These are phyloP conservation scores for Piper betle DNA, from an alignment of 164 flowering plant species.

Conservation along the genomic window DNA sequence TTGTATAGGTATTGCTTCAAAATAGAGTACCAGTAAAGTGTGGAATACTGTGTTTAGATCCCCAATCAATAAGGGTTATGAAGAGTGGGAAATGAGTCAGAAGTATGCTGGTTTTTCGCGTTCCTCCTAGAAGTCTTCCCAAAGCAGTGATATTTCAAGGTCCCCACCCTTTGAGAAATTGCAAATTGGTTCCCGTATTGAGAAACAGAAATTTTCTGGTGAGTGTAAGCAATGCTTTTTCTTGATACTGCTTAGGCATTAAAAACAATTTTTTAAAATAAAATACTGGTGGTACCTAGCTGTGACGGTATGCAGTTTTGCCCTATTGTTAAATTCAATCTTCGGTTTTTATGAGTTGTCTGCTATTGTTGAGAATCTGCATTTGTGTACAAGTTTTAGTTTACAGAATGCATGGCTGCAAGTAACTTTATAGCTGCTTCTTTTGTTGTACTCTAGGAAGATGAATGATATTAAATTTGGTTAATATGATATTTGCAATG, in stretches of 20 bases:
- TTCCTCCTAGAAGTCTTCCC: slow-evolving; percentile 23
- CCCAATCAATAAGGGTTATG: slow-evolving; percentile 47
- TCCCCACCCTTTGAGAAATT: slow-evolving; percentile 90
- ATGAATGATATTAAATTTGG: too few relatives aligned
- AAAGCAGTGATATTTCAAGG: slow-evolving; percentile 34
- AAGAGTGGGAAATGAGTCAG: slow-evolving; percentile 84
- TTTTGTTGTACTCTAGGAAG: too few relatives aligned
- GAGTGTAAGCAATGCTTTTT: slow-evolving; percentile 9
- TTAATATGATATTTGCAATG: too few relatives aligned
- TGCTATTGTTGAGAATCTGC: too few relatives aligned
- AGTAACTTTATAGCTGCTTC: too few relatives aligned
- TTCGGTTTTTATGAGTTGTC: too few relatives aligned
- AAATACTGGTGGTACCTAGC: neutral
- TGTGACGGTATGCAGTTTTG: neutral
- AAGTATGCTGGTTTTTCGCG: slow-evolving; percentile 77
- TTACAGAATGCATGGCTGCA: too few relatives aligned
- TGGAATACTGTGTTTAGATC: slow-evolving; percentile 65
- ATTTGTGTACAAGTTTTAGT: too few relatives aligned
- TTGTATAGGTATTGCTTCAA: slow-evolving; percentile 52
- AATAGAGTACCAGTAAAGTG: slow-evolving; percentile 36
- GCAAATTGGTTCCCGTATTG: slow-evolving; percentile 30
- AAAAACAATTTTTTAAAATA: too few relatives aligned
- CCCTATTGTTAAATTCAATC: too few relatives aligned
- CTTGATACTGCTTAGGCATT: too few relatives aligned
- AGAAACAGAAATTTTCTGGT: slow-evolving; percentile 23